Base-by-base conservation (phyloP, 148 eudicot species). In the Arctostaphylos glauca region DNA sequence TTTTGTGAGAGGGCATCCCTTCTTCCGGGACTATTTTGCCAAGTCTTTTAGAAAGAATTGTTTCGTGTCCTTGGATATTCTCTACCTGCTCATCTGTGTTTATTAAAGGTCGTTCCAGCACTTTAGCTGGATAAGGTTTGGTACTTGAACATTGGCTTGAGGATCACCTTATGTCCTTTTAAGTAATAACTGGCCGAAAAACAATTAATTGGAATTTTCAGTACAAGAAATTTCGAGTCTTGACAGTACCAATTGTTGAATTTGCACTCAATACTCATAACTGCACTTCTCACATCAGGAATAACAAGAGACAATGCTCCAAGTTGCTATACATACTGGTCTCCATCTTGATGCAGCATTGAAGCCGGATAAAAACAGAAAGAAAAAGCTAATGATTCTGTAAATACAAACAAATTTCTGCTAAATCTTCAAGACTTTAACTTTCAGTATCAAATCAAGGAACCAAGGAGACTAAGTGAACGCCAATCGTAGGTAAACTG, bases 361-460 rank as follows among this genome's bases (percentile, higher is more conserved):
- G 5, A 77, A 5, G 43, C 31, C 70, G 31, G 16, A 78, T 2
- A 48, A 46, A 78, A 43, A 43, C 5, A 7, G 18, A 62, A 62
- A 60, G 55, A 79, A 79, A 64, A 64, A 60, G 73, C 43, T 62
- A 31, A 21, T 13, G 47, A 58, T n/a, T 79, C 70, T 14, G 52
- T 66, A 43, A 9, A 19, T 80, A 66, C 70, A 48, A 80, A 64
- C 82, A 80, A 56, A 60, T 47, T 66, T 47, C 59, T 15, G 25
- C 74, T 23, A 25, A 25, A 64, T 66, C 80, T 77, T 56, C 6
- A 56, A 41, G 64, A 38, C 49, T 49, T 80, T 23, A 25, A 64
- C 72, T 80, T 46, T 9, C 56, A 50, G 44, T 64, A 78, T 78
- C 38, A 58, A 25, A 25, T 31, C 21, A 66, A 23, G 41, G 38